Percentiles rank a stretch among this genome's conserved stretches.
Conservation (phyloP, 169 alveolate species). For the Plasmodium gaboni region DNA sequence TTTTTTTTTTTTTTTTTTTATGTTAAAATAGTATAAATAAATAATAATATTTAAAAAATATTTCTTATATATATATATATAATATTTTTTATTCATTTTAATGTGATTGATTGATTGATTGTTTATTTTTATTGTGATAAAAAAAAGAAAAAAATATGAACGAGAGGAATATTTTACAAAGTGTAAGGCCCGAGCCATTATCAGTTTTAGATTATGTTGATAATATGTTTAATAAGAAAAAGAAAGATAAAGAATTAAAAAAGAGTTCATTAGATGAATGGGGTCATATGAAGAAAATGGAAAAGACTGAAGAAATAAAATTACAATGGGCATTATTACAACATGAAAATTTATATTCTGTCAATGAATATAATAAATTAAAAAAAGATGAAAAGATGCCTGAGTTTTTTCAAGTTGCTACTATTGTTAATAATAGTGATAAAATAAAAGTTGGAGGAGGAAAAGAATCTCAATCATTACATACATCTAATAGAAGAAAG, state of each 20-base stretch:
- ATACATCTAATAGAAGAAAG: slow-evolving; percentile 68
- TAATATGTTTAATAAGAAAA: slow-evolving; percentile 25
- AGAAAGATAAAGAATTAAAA: slow-evolving; percentile 29
- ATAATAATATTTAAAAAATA: no score
- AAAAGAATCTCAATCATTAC: slow-evolving; percentile 69
- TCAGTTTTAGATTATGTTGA: slow-evolving; percentile 67
- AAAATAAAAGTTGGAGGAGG: slow-evolving; percentile 76
- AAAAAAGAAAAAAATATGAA: slow-evolving; percentile 4
- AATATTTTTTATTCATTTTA: no score
- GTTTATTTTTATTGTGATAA: no score
- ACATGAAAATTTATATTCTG: slow-evolving; percentile 56
- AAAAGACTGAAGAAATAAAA: slow-evolving; percentile 73
- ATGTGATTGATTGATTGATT: no score
- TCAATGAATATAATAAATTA: slow-evolving; percentile 47
- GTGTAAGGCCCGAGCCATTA: slow-evolving; percentile 31
- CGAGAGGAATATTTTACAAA: slow-evolving; percentile 1
- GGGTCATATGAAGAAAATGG: slow-evolving; percentile 63
- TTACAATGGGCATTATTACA: slow-evolving; percentile 72
- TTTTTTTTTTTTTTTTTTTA: no score
- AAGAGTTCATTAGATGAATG: slow-evolving; percentile 47
- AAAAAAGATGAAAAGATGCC: slow-evolving; percentile 77
- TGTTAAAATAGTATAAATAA: no score
- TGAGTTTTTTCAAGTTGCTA: slow-evolving; percentile 74
- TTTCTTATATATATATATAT: no score
- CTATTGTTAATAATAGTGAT: slow-evolving; percentile 58